phyloP scores from a whole-genome alignment of 331 rosid genomes.

The Malus hybrid region DNA sequence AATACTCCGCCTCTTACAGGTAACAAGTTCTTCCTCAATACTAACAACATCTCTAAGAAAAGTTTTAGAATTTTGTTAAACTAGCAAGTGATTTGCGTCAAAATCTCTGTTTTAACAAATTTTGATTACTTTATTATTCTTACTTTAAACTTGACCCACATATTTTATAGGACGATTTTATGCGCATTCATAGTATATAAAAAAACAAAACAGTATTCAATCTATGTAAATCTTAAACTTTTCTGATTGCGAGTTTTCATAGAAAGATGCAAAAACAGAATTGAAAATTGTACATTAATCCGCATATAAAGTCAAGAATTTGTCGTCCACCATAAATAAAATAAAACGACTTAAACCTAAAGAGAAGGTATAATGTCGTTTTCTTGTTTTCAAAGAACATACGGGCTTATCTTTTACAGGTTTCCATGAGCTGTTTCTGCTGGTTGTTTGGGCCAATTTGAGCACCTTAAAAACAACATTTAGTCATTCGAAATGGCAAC shows the following conservation, averaged over 20 bases:
- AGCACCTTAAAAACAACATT: neutral
- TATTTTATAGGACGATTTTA: too few species aligned
- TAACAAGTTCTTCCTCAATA: too few species aligned
- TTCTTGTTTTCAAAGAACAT: neutral
- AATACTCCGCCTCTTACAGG: too few species aligned
- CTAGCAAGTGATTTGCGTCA: too few species aligned
- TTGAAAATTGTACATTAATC: neutral
- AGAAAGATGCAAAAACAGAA: neutral
- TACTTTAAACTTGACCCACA: too few species aligned
- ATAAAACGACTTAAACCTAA: neutral
- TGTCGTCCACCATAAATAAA: neutral
- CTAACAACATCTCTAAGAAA: too few species aligned
- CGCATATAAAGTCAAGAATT: neutral
- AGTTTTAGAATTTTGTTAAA: too few species aligned
- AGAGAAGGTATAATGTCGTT: neutral
- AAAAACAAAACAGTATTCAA: too few species aligned
- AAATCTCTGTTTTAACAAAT: too few species aligned
- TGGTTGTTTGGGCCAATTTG: constrained; percentile 1
- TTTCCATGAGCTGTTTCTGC: constrained; percentile 3
- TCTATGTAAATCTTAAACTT: neutral
- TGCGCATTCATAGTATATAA: too few species aligned
- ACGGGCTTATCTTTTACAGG: neutral
- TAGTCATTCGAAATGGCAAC: too few species aligned
- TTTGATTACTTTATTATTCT: too few species aligned
- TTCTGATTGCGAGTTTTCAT: neutral